Conservation (phyloP, 768 basidiomycete genomes). For the Macrolepiota fuliginosa region DNA sequence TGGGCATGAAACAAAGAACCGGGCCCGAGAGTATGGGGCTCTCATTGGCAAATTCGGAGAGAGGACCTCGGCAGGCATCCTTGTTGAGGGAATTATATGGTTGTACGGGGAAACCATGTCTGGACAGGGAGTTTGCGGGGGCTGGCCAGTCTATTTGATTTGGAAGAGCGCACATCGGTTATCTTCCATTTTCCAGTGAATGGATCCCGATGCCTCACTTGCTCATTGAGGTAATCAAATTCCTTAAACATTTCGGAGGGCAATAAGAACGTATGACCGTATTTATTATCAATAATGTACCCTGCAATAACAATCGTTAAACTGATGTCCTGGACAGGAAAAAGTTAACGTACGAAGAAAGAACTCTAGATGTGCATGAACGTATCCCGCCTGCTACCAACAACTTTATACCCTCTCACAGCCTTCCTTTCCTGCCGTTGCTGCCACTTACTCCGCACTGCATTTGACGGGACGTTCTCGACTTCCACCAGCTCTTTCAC, state of each 20-base stretch:
- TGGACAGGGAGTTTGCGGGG: too few species aligned
- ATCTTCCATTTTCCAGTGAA: too few species aligned
- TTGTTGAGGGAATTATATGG: too few species aligned
- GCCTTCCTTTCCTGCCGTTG: conserved; percentile 67
- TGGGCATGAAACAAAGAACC: too few species aligned
- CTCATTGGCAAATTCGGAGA: too few species aligned
- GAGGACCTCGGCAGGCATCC: too few species aligned
- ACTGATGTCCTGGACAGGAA: background rate
- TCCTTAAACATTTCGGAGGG: background rate
- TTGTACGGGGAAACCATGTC: too few species aligned
- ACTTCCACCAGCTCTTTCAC: conserved; percentile 93
- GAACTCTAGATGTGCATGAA: conserved; percentile 28
- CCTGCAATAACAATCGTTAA: background rate
- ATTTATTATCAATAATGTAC: background rate
- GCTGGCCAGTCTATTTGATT: too few species aligned
- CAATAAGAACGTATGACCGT: background rate
- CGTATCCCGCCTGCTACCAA: conserved; percentile 31
- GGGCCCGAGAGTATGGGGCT: too few species aligned
- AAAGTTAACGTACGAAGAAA: background rate
- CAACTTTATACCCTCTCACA: conserved; percentile 64
- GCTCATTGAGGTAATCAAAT: too few species aligned
- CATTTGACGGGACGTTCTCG: conserved; percentile 69
- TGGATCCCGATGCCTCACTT: too few species aligned
- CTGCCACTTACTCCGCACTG: conserved; percentile 69
- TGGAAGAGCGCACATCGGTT: too few species aligned